Percentiles rank a stretch among this genome's conserved stretches.
These are phyloP conservation scores for Nigrospora sphaerica DNA, from an alignment of 2,329 filamentous ascomycete species.

Conservation along the genomic window DNA sequence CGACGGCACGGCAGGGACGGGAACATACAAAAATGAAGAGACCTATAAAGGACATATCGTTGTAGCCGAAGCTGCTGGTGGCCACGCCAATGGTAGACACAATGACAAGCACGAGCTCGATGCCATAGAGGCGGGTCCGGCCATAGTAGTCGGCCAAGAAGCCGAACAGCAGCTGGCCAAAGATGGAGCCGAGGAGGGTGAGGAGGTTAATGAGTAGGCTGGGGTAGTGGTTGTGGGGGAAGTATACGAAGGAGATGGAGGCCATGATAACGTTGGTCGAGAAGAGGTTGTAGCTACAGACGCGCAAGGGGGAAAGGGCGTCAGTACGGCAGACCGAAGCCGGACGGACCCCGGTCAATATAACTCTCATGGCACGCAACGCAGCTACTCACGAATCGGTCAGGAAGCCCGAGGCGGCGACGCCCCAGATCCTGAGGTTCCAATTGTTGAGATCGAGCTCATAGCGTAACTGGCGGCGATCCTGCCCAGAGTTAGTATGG, in stretches of 20 bases:
- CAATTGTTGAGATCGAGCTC: slow-evolving; percentile 47
- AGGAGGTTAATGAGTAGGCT: slow-evolving; percentile 37
- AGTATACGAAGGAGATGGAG: slow-evolving; percentile 45
- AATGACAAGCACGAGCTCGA: slow-evolving; percentile 48
- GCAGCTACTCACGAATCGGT: slow-evolving; percentile 38
- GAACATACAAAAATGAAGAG: slow-evolving; percentile 38
- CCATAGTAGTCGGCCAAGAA: slow-evolving; percentile 47
- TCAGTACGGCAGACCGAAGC: too few relatives aligned
- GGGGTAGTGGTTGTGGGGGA: slow-evolving; percentile 36
- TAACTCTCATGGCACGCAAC: too few relatives aligned
- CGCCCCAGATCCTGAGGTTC: slow-evolving; percentile 47
- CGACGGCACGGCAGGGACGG: not conserved
- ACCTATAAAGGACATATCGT: slow-evolving; percentile 41
- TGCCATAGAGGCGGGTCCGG: slow-evolving; percentile 48
- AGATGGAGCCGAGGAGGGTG: slow-evolving; percentile 43
- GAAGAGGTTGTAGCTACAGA: slow-evolving; percentile 44
- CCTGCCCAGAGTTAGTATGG: too few relatives aligned
- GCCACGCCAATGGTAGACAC: slow-evolving; percentile 50
- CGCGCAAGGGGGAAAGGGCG: too few relatives aligned
- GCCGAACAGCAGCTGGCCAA: slow-evolving; percentile 47
- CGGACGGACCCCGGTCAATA: not conserved
- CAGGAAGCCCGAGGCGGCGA: slow-evolving; percentile 47
- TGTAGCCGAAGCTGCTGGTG: slow-evolving; percentile 42
- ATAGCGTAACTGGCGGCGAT: slow-evolving; percentile 43
- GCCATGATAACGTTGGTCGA: slow-evolving; percentile 48